phyloP scores from a whole-genome alignment of 768 basidiomycete genomes.

The Mycena alexandri region DNA sequence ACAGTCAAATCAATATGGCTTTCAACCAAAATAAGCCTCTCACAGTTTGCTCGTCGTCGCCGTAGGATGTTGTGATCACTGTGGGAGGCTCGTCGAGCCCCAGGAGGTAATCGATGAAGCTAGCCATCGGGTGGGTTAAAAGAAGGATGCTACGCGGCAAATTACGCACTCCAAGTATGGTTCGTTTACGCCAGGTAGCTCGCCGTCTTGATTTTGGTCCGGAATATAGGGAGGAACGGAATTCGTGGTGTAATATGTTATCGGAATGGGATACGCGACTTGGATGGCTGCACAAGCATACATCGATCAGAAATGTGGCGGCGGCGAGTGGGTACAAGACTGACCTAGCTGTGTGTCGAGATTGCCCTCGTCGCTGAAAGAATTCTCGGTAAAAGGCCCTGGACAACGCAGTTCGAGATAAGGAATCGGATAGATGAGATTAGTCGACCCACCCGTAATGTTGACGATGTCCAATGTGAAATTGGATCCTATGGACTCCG shows the following conservation, averaged over 20 bases:
- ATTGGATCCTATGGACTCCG: slow-evolving; percentile 47
- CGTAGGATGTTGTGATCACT: slow-evolving; percentile 56
- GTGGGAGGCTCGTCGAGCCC: slow-evolving; percentile 48
- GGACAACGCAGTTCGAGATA: background rate
- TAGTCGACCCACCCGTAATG: slow-evolving; percentile 46
- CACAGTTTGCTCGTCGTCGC: slow-evolving; percentile 47
- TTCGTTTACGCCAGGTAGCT: slow-evolving; percentile 51
- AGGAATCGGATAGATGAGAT: background rate
- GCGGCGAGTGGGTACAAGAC: slow-evolving; percentile 51
- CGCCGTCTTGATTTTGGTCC: slow-evolving; percentile 40
- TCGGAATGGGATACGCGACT: slow-evolving; percentile 60
- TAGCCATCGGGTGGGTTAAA: background rate
- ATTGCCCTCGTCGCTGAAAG: slow-evolving; percentile 46
- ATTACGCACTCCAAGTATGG: slow-evolving; percentile 51
- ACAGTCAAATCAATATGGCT: background rate
- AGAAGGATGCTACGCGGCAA: background rate
- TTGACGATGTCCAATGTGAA: slow-evolving; percentile 57
- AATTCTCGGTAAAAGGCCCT: slow-evolving; percentile 20
- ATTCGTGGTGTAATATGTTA: slow-evolving; percentile 58
- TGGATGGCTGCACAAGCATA: slow-evolving; percentile 47
- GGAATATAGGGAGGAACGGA: slow-evolving; percentile 59
- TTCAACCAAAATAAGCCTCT: background rate
- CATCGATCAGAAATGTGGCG: slow-evolving; percentile 50
- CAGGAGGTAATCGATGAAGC: slow-evolving; percentile 54
- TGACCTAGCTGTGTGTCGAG: slow-evolving; percentile 61